Evolutionary conservation across 1,139 yeast genomes (phyloP).

Genomic region (Protomyces inouyei): DNA sequence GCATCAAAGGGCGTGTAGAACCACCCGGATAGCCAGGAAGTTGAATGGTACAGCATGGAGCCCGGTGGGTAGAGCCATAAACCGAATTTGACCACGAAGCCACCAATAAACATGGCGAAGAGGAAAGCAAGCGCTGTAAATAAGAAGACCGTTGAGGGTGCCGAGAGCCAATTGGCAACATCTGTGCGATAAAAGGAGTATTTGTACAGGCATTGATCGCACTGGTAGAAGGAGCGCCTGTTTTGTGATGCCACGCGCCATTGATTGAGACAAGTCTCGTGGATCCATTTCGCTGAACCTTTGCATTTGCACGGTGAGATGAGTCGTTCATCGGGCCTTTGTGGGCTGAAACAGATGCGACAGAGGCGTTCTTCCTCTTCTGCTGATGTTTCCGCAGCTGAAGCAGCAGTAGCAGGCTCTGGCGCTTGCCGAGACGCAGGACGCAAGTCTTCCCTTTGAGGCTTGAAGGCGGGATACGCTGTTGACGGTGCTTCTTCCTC

Average conservation of each 20-base stretch:
- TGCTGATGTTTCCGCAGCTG: background rate
- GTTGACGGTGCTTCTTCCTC: background rate
- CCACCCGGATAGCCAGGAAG: constrained; percentile 10
- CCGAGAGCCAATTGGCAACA: constrained; percentile 10
- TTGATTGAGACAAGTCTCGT: constrained; percentile 13
- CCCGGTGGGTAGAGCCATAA: constrained; percentile 9
- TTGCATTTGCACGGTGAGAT: constrained; percentile 24
- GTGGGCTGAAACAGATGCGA: constrained; percentile 20
- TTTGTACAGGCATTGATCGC: constrained; percentile 24
- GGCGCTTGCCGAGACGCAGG: background rate
- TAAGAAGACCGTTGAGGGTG: constrained; percentile 3
- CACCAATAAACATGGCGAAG: constrained; percentile 17
- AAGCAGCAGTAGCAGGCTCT: background rate
- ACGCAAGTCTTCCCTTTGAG: background rate
- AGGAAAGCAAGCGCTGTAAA: constrained; percentile 8
- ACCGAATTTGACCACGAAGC: constrained; percentile 22
- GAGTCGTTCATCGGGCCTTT: constrained; percentile 11
- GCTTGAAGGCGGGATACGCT: background rate
- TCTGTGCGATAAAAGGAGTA: constrained; percentile 27
- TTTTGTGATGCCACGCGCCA: constrained; percentile 21
- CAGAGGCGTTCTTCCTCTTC: constrained; percentile 20
- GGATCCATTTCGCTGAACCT: constrained; percentile 23
- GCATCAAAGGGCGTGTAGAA: constrained; percentile 26
- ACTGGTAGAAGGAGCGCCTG: constrained; percentile 16
- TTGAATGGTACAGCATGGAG: background rate